Percentiles rank a stretch among this genome's conserved stretches.
phyloP scores from a whole-genome alignment of 1,284 basidiomycete species.

The Ganoderma lingzhi region DNA sequence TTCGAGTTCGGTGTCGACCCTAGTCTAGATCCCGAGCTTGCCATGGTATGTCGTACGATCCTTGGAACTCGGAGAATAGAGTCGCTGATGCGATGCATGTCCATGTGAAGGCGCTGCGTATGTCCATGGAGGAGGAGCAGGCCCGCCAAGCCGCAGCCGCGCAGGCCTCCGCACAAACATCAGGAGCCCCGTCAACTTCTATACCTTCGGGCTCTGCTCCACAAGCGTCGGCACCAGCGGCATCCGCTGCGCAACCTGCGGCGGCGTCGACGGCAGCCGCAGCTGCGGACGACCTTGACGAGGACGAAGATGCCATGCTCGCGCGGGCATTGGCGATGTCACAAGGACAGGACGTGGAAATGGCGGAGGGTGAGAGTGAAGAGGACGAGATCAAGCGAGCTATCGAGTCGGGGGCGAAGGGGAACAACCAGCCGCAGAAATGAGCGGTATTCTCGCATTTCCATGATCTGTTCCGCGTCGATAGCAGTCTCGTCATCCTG shows the following conservation, averaged over 20 bases:
- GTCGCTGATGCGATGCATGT: conserved; percentile 9
- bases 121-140: conserved; percentile 98
- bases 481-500: conserved; percentile 5
- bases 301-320: conserved; percentile 70
- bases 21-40: conserved; percentile 94
- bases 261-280: conserved; percentile 38
- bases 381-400: conserved; percentile 70
- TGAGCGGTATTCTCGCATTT: conserved; percentile 15
- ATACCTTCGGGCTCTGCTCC: conserved; percentile 6
- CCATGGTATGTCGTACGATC: conserved; percentile 73
- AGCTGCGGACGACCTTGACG: conserved; percentile 55
- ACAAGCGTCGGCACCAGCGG: conserved; percentile 41
- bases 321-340: conserved; percentile 71
- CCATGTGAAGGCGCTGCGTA: conserved; percentile 83
- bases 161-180: conserved; percentile 39
- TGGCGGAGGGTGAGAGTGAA: conserved; percentile 56
- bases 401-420: conserved; percentile 61
- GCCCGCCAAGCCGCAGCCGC: conserved; percentile 81
- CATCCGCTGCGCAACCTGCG: conserved; percentile 42
- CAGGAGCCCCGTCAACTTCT: conserved; percentile 21
- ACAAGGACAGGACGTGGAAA: conserved; percentile 54
- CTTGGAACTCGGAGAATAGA: conserved; percentile 13
- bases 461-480: not conserved
- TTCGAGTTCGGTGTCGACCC: conserved; percentile 96
- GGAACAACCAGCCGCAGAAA: conserved; percentile 40